Conservation (phyloP, 768 basidiomycete species). For the Rhizopogon roseolus region DNA sequence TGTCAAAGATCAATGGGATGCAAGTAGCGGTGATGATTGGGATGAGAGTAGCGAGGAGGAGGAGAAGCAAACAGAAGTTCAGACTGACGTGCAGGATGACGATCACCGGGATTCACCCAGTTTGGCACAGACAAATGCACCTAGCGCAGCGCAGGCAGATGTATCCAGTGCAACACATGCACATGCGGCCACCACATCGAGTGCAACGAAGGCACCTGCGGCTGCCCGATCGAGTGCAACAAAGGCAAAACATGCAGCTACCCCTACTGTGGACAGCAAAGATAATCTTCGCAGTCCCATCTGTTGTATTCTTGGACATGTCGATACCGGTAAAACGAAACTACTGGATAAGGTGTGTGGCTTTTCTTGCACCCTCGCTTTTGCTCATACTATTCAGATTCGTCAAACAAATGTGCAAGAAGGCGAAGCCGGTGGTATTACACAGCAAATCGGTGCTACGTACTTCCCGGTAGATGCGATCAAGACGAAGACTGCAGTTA, state of each 20-base stretch:
- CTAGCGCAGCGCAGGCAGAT: background rate
- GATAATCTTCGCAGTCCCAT: conserved; percentile 94
- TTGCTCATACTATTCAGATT: conserved; percentile 49
- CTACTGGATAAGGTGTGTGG: conserved; percentile 83
- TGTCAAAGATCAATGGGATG: conserved; percentile 55
- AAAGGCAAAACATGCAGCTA: conserved; percentile 71
- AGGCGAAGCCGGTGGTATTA: conserved; percentile 99
- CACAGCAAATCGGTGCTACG: conserved; percentile 98
- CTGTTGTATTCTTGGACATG: conserved; percentile 98
- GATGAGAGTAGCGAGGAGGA: conserved; percentile 32
- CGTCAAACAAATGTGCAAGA: conserved; percentile 99
- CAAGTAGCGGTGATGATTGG: conserved; percentile 43
- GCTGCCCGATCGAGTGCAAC: conserved; percentile 36
- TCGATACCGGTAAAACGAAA: conserved; percentile 99
- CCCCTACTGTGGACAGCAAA: conserved; percentile 80
- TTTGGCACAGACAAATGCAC: background rate
- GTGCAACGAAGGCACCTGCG: background rate
- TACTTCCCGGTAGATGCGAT: conserved; percentile 98
- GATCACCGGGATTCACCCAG: too few species aligned
- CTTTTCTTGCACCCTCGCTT: conserved; percentile 5
- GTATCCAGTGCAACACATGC: background rate
- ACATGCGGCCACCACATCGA: too few species aligned
- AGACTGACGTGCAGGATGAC: background rate
- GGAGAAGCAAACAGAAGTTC: background rate
- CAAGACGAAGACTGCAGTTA: conserved; percentile 85